Percentiles rank a stretch among this genome's conserved stretches.
phyloP scores from a whole-genome alignment of 208 protist genomes.

The Trypanosoma lewisi region DNA sequence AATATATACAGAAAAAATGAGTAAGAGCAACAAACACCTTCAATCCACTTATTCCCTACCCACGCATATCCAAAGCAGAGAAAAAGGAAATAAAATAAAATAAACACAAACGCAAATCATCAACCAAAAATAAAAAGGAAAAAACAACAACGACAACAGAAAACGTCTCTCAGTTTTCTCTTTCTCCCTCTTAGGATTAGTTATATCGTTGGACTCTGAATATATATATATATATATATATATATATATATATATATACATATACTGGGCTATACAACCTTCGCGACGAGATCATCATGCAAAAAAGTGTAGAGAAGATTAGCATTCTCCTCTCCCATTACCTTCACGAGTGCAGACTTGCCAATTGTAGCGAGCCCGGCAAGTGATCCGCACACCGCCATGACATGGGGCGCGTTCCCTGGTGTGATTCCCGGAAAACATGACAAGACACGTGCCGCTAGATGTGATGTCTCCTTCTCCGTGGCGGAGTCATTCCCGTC shows the following conservation, averaged over 20 bases:
- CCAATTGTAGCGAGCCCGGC: conserved; percentile 72
- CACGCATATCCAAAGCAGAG: neutral
- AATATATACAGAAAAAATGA: neutral
- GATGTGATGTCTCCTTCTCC: conserved; percentile 41
- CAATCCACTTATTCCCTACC: conserved; percentile 10
- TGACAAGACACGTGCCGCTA: conserved; percentile 70
- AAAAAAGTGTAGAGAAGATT: conserved; percentile 60
- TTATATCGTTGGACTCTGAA: no score
- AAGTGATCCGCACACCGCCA: conserved; percentile 73
- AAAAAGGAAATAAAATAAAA: conserved; percentile 8
- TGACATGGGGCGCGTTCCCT: conserved; percentile 53
- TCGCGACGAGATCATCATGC: conserved; percentile 41
- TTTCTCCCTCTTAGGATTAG: no score
- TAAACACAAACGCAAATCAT: conserved; percentile 1
- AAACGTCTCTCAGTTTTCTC: no score
- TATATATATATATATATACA: neutral
- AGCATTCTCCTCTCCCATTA: conserved; percentile 51
- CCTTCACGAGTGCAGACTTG: conserved; percentile 39
- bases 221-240: neutral
- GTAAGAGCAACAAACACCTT: neutral
- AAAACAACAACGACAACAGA: conserved; percentile 29
- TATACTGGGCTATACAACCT: conserved; percentile 11
- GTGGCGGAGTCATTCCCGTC: conserved; percentile 27
- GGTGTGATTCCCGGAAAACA: conserved; percentile 74
- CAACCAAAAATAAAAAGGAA: conserved; percentile 24